phyloP scores from a whole-genome alignment of 1,284 basidiomycete genomes.

The Cryptococcus sp. region DNA sequence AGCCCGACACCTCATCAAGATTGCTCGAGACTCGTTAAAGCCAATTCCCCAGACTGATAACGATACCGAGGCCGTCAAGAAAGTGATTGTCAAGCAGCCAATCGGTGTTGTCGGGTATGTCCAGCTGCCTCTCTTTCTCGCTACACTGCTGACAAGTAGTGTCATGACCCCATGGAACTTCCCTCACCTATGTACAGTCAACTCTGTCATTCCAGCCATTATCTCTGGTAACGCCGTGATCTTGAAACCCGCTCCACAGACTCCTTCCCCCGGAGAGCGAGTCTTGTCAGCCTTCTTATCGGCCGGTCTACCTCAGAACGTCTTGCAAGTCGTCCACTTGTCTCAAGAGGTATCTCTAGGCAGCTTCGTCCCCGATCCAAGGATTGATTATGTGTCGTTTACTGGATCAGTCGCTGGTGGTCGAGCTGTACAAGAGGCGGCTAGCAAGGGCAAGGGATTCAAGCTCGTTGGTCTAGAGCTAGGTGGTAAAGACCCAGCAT shows the following conservation, averaged over 20 bases:
- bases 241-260: conserved; percentile 92
- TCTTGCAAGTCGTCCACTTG: conserved; percentile 77
- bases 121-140: conserved; percentile 22
- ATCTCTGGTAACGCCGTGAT: conserved; percentile 81
- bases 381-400: conserved; percentile 79
- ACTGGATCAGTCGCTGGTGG: conserved; percentile 71
- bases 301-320: conserved; percentile 71
- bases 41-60: conserved; percentile 70
- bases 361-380: conserved; percentile 62
- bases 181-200: conserved; percentile 83
- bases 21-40: conserved; percentile 70
- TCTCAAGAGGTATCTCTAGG: conserved; percentile 60
- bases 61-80: conserved; percentile 73
- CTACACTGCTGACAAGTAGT: conserved; percentile 7
- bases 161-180: conserved; percentile 56
- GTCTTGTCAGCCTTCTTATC: conserved; percentile 63
- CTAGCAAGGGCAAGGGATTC: conserved; percentile 57
- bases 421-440: conserved; percentile 44
- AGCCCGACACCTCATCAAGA: conserved; percentile 76
- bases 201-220: conserved; percentile 82
- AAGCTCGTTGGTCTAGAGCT: conserved; percentile 68
- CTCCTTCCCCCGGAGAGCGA: conserved; percentile 78
- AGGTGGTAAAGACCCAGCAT: conserved; percentile 94
- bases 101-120: conserved; percentile 95
- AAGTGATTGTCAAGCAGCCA: conserved; percentile 76